A percentile compares a stretch with the other conserved stretches of the same genome.
Conservation (phyloP, 805 yeast species). For the Metschnikowia koreensis region DNA sequence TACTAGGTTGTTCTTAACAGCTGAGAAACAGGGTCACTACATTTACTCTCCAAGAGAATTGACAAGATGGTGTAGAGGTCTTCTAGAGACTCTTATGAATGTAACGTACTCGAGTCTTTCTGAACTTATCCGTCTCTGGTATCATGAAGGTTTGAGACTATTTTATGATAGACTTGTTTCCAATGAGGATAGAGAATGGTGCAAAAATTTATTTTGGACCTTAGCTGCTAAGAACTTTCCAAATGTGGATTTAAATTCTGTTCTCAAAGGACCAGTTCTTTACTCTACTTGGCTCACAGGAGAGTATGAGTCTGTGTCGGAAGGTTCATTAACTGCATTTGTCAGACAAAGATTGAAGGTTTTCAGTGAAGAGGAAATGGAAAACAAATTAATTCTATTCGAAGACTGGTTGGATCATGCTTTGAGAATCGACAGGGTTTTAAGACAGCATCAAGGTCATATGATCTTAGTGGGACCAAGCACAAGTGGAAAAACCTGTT, state of each 20-base stretch:
- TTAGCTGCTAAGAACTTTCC: conserved; percentile 46
- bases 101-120: conserved; percentile 31
- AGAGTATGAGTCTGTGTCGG: conserved; percentile 55
- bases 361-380: conserved; percentile 77
- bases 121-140: conserved; percentile 64
- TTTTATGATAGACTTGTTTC: conserved; percentile 70
- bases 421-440: conserved; percentile 74
- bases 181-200: conserved; percentile 48
- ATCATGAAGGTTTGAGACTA: conserved; percentile 75
- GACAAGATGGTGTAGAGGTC: conserved; percentile 83
- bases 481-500: conserved; percentile 76
- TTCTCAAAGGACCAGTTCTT: conserved; percentile 52
- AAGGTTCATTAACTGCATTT: conserved; percentile 49
- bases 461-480: conserved; percentile 79
- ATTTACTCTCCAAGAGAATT: conserved; percentile 87
- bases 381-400: conserved; percentile 57
- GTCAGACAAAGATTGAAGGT: conserved; percentile 61
- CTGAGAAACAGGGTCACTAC: conserved; percentile 52
- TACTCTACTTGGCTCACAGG: conserved; percentile 75
- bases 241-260: conserved; percentile 31
- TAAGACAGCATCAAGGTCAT: conserved; percentile 88
- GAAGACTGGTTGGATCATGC: conserved; percentile 73
- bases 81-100: conserved; percentile 49
- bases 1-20: conserved; percentile 42
- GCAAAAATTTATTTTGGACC: conserved; percentile 34